Evolutionary conservation across 345 rosid species (phyloP).

Genomic region (Eucalyptus marginata): DNA sequence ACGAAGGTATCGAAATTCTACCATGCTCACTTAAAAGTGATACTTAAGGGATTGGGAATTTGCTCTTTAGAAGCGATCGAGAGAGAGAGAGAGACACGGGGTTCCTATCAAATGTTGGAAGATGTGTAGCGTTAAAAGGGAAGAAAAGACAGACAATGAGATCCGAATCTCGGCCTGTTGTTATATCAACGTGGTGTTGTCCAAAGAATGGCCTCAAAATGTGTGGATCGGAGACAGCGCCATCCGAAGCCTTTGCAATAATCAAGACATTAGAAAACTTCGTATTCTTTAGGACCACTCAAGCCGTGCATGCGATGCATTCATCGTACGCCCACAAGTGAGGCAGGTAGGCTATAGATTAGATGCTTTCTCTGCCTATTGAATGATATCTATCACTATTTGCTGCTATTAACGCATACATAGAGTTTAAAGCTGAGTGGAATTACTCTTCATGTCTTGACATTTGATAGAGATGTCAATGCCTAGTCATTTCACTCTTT

Average conservation of each 20-base stretch:
- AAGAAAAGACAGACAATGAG: background rate
- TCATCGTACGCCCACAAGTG: background rate
- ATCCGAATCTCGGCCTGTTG: background rate
- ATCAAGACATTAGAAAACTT: background rate
- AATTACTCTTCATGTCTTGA: background rate
- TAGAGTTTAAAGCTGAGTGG: background rate
- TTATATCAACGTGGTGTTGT: background rate
- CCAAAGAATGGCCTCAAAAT: background rate
- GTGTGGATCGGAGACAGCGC: background rate
- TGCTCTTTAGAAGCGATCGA: background rate
- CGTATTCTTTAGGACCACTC: background rate
- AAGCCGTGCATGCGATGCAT: background rate
- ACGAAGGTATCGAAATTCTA: background rate
- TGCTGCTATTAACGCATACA: background rate
- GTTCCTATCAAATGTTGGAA: background rate
- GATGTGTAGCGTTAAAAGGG: background rate
- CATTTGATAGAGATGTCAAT: background rate
- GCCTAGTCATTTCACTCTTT: background rate
- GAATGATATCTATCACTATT: background rate
- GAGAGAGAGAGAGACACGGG: background rate
- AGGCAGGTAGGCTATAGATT: background rate
- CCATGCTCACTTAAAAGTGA: background rate
- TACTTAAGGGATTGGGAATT: background rate
- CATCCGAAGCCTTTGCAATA: background rate
- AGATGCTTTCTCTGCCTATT: background rate